Evolutionary conservation across 2,329 filamentous ascomycete genomes (phyloP).

Genomic region (Neonectria ditissima): DNA sequence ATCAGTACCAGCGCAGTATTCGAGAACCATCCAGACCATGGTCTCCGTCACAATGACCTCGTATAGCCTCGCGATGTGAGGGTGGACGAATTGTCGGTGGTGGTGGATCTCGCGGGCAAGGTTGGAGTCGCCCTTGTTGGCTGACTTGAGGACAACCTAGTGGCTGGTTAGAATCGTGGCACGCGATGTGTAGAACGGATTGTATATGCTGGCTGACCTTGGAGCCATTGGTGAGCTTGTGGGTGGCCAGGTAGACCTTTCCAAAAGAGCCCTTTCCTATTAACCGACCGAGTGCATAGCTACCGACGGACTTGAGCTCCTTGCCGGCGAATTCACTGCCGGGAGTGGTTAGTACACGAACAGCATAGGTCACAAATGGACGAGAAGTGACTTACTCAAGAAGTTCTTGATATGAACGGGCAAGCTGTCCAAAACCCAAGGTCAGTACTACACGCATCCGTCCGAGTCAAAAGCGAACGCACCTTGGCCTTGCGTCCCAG

Average conservation of each 20-base stretch:
- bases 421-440: conserved; percentile 71
- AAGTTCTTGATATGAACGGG: conserved; percentile 95
- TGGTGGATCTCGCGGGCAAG: conserved; percentile 98
- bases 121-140: conserved; percentile 95
- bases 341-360: conserved; percentile 21
- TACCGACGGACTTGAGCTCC: conserved; percentile 92
- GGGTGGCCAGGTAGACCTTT: conserved; percentile 94
- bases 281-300: conserved; percentile 89
- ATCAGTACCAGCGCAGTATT: conserved; percentile 87
- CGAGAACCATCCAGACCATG: conserved; percentile 94
- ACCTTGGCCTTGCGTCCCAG: conserved; percentile 73
- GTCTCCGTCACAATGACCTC: conserved; percentile 98
- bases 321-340: conserved; percentile 92
- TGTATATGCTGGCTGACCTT: conserved; percentile 70
- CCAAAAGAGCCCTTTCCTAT: conserved; percentile 99
- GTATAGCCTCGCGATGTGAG: conserved; percentile 95
- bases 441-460: conserved; percentile 5
- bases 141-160: conserved; percentile 97
- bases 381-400: conserved; percentile 76
- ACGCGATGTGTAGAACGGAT: not conserved
- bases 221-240: conserved; percentile 98
- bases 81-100: conserved; percentile 96
- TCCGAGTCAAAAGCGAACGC: conserved; percentile 30
- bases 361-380: not conserved
- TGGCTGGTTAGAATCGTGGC: conserved; percentile 18